Evolutionary conservation across 306 rosid genomes (phyloP).

Genomic region (Boehmeria nivea): DNA sequence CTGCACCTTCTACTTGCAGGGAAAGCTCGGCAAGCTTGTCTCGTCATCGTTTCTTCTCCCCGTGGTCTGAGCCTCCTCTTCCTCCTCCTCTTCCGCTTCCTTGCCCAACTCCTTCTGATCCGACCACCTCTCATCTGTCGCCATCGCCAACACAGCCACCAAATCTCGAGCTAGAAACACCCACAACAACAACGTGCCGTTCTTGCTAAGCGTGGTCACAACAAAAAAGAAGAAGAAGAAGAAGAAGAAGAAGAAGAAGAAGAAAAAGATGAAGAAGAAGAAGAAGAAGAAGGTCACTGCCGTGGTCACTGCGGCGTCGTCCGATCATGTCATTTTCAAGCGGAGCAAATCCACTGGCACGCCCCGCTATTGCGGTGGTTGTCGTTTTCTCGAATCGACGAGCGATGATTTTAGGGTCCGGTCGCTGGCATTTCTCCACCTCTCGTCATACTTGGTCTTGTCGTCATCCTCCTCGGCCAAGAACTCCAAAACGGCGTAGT

Average conservation of each 20-base stretch:
- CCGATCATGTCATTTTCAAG: conserved; percentile 44
- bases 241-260: no score
- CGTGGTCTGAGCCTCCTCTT: conserved; percentile 50
- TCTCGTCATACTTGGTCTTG: conserved; percentile 45
- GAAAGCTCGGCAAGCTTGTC: conserved; percentile 84
- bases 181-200: conserved; percentile 29
- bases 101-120: conserved; percentile 58
- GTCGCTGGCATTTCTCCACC: conserved; percentile 82
- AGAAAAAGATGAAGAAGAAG: no score
- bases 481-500: conserved; percentile 19
- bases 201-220: conserved; percentile 62
- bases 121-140: conserved; percentile 20
- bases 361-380: conserved; percentile 36
- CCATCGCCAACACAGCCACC: not conserved
- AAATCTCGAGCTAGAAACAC: not conserved
- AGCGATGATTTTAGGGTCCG: conserved; percentile 48
- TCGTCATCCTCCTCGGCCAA: conserved; percentile 17
- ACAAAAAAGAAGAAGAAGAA: conserved; percentile 66
- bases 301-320: not conserved
- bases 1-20: conserved; percentile 91
- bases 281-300: conserved; percentile 34
- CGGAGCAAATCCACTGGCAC: conserved; percentile 83
- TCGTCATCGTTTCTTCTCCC: conserved; percentile 80
- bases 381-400: conserved; percentile 16
- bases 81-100: conserved; percentile 65